Base-by-base conservation (phyloP, 2,329 filamentous ascomycete genomes). In the Beauveria sp. region DNA sequence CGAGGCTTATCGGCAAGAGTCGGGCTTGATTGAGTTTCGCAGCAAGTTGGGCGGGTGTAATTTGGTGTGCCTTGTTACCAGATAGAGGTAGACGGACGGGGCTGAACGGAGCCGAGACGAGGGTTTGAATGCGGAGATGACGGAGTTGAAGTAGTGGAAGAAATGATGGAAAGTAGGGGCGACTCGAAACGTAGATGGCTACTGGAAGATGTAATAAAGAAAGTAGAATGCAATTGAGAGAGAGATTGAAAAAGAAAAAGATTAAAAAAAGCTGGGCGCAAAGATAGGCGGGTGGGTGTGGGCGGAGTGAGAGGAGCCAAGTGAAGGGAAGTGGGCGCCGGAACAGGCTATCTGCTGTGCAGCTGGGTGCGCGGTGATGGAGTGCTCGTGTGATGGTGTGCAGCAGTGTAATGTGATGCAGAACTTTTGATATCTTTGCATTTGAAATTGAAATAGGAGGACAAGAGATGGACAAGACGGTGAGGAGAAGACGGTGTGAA, bases 301-400 rank as follows among this genome's bases (percentile, higher is more conserved):
- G 44, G 44, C 55, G 55, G 55, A 57, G 55, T 57, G 55, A 56
- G 54, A 48, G n/a, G 16, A 41, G 30, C 51, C 53, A 37, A 56
- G 55, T 48, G 43, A 44, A 41, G 51, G 14, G n/a, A 54, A 54
- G 51, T 54, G 51, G 34, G 26, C 26, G 20, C 55, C 44, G 22
- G 20, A 40, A 48, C 28, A 26, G 55, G 44, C 30, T 57, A 40
- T 57, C 55, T 57, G 55, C 43, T 44, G 51, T 54, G 34, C 34
- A 16, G 12, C 34, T 16, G 34, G 34, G 47, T 20, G 48, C 28
- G 48, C 28, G 28, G 48, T 34, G 28, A 30, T 12, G n/a, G 48
- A 30, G 26, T 50, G 28, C 26, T 43, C 12, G 9, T 16, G 54
- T 56, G 43, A 22, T 52, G 50, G 28, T n/a, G 54, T 30, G 28